These are phyloP conservation scores for Colletotrichum brevisporum DNA, from an alignment of 2,329 filamentous ascomycete species.

Conservation along the genomic window DNA sequence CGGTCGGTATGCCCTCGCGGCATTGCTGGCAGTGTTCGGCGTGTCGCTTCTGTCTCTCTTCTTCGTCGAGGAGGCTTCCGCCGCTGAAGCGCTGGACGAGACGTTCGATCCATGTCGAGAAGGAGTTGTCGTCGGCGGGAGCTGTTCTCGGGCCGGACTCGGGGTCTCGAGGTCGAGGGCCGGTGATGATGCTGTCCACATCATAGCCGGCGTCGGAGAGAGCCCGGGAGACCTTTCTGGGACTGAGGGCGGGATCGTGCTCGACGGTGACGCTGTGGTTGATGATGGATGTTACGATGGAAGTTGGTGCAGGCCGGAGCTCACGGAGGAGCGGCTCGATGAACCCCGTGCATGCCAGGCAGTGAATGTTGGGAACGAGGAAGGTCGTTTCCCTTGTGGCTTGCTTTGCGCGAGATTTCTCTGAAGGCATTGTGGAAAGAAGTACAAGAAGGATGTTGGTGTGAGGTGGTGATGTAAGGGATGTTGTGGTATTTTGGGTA, in stretches of 20 bases:
- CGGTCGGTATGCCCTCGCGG: not conserved
- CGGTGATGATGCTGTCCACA: constrained; percentile 61
- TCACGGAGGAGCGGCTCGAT: constrained; percentile 9
- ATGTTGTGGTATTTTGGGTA: no score
- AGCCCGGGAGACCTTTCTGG: constrained; percentile 58
- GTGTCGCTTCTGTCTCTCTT: constrained; percentile 5
- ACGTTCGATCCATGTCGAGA: not conserved
- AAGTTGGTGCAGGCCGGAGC: not conserved
- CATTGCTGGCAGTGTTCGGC: constrained; percentile 18
- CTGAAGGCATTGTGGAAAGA: not conserved
- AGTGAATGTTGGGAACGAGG: constrained; percentile 23
- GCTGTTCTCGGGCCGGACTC: not conserved
- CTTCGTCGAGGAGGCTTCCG: not conserved
- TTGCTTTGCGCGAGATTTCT: not conserved
- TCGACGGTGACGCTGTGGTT: constrained; percentile 62
- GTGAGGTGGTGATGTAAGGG: not conserved
- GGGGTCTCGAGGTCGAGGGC: not conserved
- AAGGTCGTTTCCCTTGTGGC: constrained; percentile 2
- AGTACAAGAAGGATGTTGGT: not conserved
- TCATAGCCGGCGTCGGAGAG: constrained; percentile 73
- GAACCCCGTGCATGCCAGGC: constrained; percentile 19
- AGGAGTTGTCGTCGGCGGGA: not conserved
- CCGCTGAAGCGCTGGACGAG: not conserved
- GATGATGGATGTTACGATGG: constrained; percentile 49
- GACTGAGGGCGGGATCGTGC: constrained; percentile 64